Evolutionary conservation across 768 basidiomycete genomes (phyloP).

Genomic region (Xerocomellus dryophilus): DNA sequence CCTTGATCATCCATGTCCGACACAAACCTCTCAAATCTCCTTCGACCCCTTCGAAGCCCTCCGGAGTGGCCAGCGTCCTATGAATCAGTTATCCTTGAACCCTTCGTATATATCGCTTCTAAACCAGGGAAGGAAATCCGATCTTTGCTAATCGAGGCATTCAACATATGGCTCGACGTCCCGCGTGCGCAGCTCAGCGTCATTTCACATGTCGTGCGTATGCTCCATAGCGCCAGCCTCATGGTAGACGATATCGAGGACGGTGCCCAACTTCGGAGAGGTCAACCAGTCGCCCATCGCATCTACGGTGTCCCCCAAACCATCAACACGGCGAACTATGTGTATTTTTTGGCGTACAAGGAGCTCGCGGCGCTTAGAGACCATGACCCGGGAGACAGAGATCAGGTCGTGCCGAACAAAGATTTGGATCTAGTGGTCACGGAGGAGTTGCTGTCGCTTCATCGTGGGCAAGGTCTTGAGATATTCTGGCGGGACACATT

Average conservation of each 20-base stretch:
- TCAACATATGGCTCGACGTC: slow-evolving; percentile 89
- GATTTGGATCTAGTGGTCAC: slow-evolving; percentile 54
- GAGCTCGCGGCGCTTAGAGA: slow-evolving; percentile 48
- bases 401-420: slow-evolving; percentile 58
- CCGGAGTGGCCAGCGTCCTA: slow-evolving; percentile 37
- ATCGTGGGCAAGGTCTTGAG: slow-evolving; percentile 94
- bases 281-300: slow-evolving; percentile 86
- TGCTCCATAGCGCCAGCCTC: slow-evolving; percentile 92
- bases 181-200: slow-evolving; percentile 64
- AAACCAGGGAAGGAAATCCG: slow-evolving; percentile 94
- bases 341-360: slow-evolving; percentile 91
- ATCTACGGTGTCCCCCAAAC: slow-evolving; percentile 97
- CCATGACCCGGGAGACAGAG: background rate
- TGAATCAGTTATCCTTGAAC: slow-evolving; percentile 62
- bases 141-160: slow-evolving; percentile 81
- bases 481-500: slow-evolving; percentile 92
- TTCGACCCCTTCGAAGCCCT: slow-evolving; percentile 18
- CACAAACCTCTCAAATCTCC: slow-evolving; percentile 13
- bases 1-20: slow-evolving; percentile 11
- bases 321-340: slow-evolving; percentile 96
- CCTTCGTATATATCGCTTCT: slow-evolving; percentile 78
- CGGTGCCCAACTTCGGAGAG: slow-evolving; percentile 80
- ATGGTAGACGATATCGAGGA: slow-evolving; percentile 97
- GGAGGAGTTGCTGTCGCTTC: slow-evolving; percentile 74
- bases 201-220: slow-evolving; percentile 81